Conservation (phyloP, 83 land plant species). For the Larix sibirica region DNA sequence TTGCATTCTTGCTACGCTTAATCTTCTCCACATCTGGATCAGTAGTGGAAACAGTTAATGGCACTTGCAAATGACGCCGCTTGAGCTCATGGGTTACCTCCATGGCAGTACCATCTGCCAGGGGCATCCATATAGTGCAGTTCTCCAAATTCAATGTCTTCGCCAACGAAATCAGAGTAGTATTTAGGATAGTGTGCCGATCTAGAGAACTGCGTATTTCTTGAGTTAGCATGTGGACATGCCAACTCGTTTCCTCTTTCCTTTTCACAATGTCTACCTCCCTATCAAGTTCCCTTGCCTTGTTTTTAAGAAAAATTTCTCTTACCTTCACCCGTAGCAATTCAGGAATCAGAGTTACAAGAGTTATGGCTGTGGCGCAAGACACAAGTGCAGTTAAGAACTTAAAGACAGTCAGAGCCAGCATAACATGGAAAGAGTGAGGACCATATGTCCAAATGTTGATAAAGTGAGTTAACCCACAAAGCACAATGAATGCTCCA, state of each 20-base stretch:
- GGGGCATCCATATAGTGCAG: constrained; percentile 95
- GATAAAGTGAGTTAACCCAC: constrained; percentile 88
- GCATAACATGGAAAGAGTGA: constrained; percentile 67
- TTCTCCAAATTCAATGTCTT: constrained; percentile 72
- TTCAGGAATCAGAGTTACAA: constrained; percentile 85
- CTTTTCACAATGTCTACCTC: constrained; percentile 81
- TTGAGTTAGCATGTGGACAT: constrained; percentile 90
- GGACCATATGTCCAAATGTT: constrained; percentile 74
- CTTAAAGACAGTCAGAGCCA: constrained; percentile 65
- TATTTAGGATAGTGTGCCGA: constrained; percentile 87
- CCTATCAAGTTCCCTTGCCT: constrained; percentile 83
- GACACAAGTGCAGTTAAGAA: constrained; percentile 87
- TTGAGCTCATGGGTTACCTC: constrained; percentile 72
- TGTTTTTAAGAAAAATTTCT: constrained; percentile 84
- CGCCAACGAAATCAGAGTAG: constrained; percentile 82
- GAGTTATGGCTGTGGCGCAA: constrained; percentile 88
- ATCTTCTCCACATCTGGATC: constrained; percentile 53
- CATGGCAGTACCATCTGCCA: constrained; percentile 55
- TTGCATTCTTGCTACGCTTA: constrained; percentile 43
- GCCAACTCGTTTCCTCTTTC: constrained; percentile 77
- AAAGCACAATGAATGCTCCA: constrained; percentile 93
- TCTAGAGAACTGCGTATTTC: constrained; percentile 91
- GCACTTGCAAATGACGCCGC: constrained; percentile 21
- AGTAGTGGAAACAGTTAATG: constrained; percentile 36
- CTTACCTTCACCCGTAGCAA: constrained; percentile 87